Evolutionary conservation across 352 stramenopile genomes (phyloP).

Genomic region (Blastocystis sp.): DNA sequence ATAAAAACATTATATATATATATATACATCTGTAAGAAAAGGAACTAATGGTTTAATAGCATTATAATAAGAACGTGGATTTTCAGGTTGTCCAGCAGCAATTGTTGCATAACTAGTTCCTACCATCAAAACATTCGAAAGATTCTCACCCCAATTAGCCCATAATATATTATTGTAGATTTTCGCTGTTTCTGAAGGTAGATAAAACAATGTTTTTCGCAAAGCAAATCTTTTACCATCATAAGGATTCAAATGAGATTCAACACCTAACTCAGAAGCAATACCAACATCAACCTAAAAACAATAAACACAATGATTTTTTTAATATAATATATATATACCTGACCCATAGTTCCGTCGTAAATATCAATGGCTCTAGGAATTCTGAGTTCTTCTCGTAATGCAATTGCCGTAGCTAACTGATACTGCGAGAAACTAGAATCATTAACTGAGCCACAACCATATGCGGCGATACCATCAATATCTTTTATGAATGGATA

Average conservation of each 20-base stretch:
- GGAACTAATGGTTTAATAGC: conserved; percentile 24
- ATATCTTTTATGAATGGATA: conserved; percentile 18
- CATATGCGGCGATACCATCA: conserved; percentile 26
- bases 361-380: conserved; percentile 29
- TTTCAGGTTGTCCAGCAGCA: neutral
- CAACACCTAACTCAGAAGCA: conserved; percentile 29
- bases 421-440: conserved; percentile 26
- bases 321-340: neutral
- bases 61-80: conserved; percentile 6
- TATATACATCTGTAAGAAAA: conserved; percentile 1
- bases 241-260: conserved; percentile 26
- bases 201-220: conserved; percentile 20
- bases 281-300: conserved; percentile 26
- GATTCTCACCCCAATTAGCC: conserved; percentile 29
- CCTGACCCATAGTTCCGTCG: conserved; percentile 27
- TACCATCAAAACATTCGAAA: conserved; percentile 16
- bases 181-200: neutral
- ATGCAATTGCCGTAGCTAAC: conserved; percentile 16
- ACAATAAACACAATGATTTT: too few species aligned
- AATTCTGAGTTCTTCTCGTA: conserved; percentile 19
- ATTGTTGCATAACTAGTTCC: conserved; percentile 20
- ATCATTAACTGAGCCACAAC: conserved; percentile 29
- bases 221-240: conserved; percentile 25
- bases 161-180: conserved; percentile 36
- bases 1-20: conserved; percentile 9